Conservation (phyloP, 1,284 basidiomycete genomes). For the Schizopora paradoxa region DNA sequence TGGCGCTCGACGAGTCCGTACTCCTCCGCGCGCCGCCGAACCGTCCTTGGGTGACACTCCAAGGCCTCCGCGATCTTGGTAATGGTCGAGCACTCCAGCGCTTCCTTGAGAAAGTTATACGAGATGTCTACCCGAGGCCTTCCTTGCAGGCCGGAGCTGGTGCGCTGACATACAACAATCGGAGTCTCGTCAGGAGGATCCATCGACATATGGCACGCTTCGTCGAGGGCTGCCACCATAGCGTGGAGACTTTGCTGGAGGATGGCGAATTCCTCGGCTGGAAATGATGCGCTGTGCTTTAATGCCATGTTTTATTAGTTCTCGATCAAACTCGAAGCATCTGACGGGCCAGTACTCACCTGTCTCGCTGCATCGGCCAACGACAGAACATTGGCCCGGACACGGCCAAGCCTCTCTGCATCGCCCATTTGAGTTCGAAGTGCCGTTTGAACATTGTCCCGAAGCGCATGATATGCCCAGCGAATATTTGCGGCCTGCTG, state of each 20-base stretch:
- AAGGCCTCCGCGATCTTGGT: slow-evolving; percentile 23
- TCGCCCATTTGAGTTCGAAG: too few relatives aligned
- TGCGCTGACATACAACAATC: slow-evolving; percentile 14
- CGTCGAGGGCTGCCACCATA: slow-evolving; percentile 24
- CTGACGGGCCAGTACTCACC: too few relatives aligned
- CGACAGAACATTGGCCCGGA: too few relatives aligned
- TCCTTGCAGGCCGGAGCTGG: slow-evolving; percentile 23
- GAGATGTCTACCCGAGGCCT: slow-evolving; percentile 29
- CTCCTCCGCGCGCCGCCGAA: slow-evolving; percentile 29
- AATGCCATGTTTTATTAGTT: too few relatives aligned
- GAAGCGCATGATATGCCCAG: too few relatives aligned
- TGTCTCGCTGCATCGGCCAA: too few relatives aligned
- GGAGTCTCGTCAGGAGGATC: slow-evolving; percentile 21
- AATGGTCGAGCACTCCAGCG: slow-evolving; percentile 26
- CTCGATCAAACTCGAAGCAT: too few relatives aligned
- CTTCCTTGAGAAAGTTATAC: slow-evolving; percentile 22
- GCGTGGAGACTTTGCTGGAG: slow-evolving; percentile 17
- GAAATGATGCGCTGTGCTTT: slow-evolving; percentile 20
- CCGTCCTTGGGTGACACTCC: slow-evolving; percentile 23
- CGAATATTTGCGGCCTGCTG: too few relatives aligned
- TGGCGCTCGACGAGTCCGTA: slow-evolving; percentile 27
- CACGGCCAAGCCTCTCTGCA: too few relatives aligned
- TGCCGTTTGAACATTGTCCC: too few relatives aligned
- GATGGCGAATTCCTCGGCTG: slow-evolving; percentile 18
- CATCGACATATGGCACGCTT: slow-evolving; percentile 20